Evolutionary conservation across 1,284 basidiomycete genomes (phyloP).

Genomic region (Trametes polyzona): DNA sequence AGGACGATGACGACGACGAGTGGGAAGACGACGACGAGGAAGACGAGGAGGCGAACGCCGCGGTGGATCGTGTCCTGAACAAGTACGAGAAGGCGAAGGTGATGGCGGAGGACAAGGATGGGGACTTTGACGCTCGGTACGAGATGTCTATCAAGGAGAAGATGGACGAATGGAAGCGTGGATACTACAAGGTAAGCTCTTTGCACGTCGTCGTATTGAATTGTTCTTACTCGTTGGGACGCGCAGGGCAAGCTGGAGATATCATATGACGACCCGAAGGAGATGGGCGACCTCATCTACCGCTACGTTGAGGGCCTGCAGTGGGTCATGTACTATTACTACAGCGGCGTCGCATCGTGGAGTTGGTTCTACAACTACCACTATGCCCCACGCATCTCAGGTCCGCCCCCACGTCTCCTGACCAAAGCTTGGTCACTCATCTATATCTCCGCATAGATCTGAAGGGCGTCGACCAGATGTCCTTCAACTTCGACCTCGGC

Average conservation of each 20-base stretch:
- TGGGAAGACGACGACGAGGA: constrained; percentile 52
- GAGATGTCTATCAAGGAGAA: constrained; percentile 77
- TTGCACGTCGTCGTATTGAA: too few relatives aligned
- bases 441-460: constrained; percentile 61
- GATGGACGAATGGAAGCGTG: constrained; percentile 91
- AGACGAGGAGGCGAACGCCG: constrained; percentile 54
- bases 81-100: constrained; percentile 91
- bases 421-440: background rate
- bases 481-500: constrained; percentile 87
- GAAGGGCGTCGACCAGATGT: constrained; percentile 74
- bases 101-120: constrained; percentile 66
- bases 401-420: constrained; percentile 45
- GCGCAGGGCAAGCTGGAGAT: constrained; percentile 82
- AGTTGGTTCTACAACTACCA: constrained; percentile 99
- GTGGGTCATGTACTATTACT: constrained; percentile 99
- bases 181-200: constrained; percentile 81
- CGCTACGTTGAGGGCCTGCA: constrained; percentile 95
- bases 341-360: constrained; percentile 96
- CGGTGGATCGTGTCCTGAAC: constrained; percentile 81
- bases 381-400: constrained; percentile 93
- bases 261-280: constrained; percentile 68
- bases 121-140: constrained; percentile 78
- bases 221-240: too few relatives aligned
- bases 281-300: constrained; percentile 71
- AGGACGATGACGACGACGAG: constrained; percentile 34